Evolutionary conservation across 768 basidiomycete genomes (phyloP), one percentile per base, ranked within the genome.

Genomic region (Pisolithus marmoratus): DNA sequence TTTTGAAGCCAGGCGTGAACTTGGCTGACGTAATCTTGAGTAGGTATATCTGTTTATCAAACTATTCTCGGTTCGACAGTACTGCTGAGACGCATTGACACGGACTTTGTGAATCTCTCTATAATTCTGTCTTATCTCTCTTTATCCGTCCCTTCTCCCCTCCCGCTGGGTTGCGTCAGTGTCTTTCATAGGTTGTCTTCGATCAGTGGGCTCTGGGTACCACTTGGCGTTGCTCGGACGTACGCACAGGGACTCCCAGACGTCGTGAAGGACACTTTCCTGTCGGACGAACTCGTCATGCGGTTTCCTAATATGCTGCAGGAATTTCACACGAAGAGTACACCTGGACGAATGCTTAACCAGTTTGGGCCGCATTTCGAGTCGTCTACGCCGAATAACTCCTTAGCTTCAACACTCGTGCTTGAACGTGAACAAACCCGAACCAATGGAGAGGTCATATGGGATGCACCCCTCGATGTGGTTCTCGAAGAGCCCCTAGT

Each of bases 21-120:
- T 37, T 31, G 43, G 41, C 49, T 64, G 48, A 63, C 51, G n/a
- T 41, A 8, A 46, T 53, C 17, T 6, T 60, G 29, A 31, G 31
- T 23, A 89, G 87, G 82, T 58, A 83, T 89, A 50, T 79, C 84
- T 37, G 85, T 89, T 46, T 89, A 87, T 66, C 84, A 85, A 62
- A 85, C 82, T 66, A 73, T 70, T 48, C 74, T 88, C 9, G 81
- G 79, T 38, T 65, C 75, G 8, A 72, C 73, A 47, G 70, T 76
- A 29, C 72, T 89, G 44, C 68, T 88, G 56, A 81, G 87, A 58
- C 82, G 87, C 56, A 81, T 88, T 50, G 87, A 89, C 68, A 85
- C 85, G 31, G 85, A 87, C 60, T 89, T 85, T 58, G 85, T 89
- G 59, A 85, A 89, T 63, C 73, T 88, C 43, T 77, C 83, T 40